Base-by-base conservation (phyloP, 1,284 basidiomycete species). In the Caloboletus firmus region DNA sequence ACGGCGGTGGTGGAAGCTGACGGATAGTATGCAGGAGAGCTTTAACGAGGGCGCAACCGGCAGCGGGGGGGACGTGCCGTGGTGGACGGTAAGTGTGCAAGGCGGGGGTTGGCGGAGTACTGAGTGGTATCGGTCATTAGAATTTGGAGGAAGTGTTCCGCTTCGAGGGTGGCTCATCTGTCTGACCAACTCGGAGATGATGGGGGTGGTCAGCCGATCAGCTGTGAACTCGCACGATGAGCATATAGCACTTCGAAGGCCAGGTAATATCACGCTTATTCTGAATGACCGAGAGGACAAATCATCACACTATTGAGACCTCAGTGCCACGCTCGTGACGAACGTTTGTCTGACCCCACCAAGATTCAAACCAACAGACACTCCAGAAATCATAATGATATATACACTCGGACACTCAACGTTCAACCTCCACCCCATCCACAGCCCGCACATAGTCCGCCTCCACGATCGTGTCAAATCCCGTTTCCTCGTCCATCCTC, bases 21-120 rank as follows among this genome's bases (percentile, higher is more conserved):
- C 89, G 0, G 90, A 91, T 67, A 74, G 69, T 5, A 89, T 91
- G 88, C 90, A 93, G 70, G 83, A 87, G 71, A 87, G 82, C 62
- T 82, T 91, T 41, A 77, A 85, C 10, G 75, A 80, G 2, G 87
- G 81, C 18, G 88, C 89, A 3, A 77, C 75, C 1, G 89, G 89
- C 8, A 89, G 87, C 58, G 87, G 81, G 10, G 73, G 74, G 20
- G 79, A 77, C 9, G 72, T 84, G 10, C 82, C 84, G 12, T 92
- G 89, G 90, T 92, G 89, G 90, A 75, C 76, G 62, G 79, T 80
- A 32, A 70, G 81, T 57, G 20, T 13, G 17, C 28, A 9, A 11
- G 12, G n/a, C 12, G 4, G 30, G 17, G 1, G 7, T 3, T 7
- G 20, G 34, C n/a, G 9, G 7, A 7, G 7, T 18, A 30, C 49